Evolutionary conservation across 148 eudicot genomes (phyloP), one percentile per base, ranked within the genome.

Genomic region (Silene uniflora): DNA sequence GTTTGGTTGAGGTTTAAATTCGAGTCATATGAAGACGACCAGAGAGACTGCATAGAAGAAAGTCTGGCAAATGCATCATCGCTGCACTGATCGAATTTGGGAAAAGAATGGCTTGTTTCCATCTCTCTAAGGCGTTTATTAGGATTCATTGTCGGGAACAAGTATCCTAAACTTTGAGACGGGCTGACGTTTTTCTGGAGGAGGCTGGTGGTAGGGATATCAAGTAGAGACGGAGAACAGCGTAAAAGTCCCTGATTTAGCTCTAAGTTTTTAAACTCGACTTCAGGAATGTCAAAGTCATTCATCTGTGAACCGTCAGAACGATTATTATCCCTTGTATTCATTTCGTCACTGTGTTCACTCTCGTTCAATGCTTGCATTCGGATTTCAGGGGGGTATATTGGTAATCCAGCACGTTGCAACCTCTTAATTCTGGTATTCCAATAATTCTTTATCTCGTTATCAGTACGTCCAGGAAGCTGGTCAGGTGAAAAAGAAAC

Each of bases 381-480:
- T 76, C 81, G 78, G 10, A 90, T 71, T 55, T 85, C 88, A 24
- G 89, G 84, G 35, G 97, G 97, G 73, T 91, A 89, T 62, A 91
- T 79, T 0, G 93, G 91, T 81, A 84, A 76, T 80, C 93, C 93
- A 74, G 87, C 87, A 32, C 97, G 93, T 66, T 84, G 89, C 21
- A 87, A 77, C 69, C 93, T 85, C 83, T 91, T 91, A 6, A 84
- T 85, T 83, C 97, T 84, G 7, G 97, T 91, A 61, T 91, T 91
- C 97, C 97, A 91, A 78, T 65, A 91, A 75, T 91, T 91, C 75
- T 91, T 91, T 67, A 91, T 91, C 85, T 91, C 97, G 19, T 91
- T 91, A 76, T 91, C 97, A 55, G 97, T 89, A 29, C 97, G 91
- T 54, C 97, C 97, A 79, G 97, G 97, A 47, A 91, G 74, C 97